Base-by-base conservation (phyloP, 495 filamentous ascomycete species). In the Daldinia grandis region DNA sequence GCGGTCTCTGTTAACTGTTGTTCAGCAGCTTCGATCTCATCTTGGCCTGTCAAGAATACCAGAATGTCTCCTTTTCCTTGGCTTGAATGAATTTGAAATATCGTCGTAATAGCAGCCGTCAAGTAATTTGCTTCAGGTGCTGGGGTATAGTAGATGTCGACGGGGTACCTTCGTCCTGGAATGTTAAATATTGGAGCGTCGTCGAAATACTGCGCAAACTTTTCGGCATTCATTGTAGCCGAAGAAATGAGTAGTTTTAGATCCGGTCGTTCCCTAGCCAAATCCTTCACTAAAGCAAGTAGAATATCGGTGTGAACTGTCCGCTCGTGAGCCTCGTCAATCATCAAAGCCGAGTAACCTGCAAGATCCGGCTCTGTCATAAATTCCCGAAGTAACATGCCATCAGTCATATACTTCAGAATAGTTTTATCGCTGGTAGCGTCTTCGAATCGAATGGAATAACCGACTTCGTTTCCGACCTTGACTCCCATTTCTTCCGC, bases 351-450 rank as follows among this genome's bases (percentile, higher is more conserved):
- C 0, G 93, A 90, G 75, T 98, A 98, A n/a, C 87, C 88, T 10
- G 89, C 85, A 10, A 98, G 80, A 61, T 93, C 91, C 0, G 96
- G 95, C 76, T 97, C 94, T 0, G 93, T 94, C 71, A 98, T 86
- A 68, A 98, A 90, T 75, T 98, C 95, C 74, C 94, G 87, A 19
- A 98, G 83, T 47, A 98, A 84, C 94, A 98, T 98, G 66, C 95
- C 95, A 76, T 99, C 95, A 2, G 95, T 99, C 93, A 97, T 97
- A 77, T 97, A 99, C 78, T 98, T 97, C 27, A 99, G 79, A 42
- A 94, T 85, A 0, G 95, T 98, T 81, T 97, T 97, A 68, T 97
- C 93, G 73, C 88, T 93, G 0, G 95, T 98, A 49, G 89, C 88
- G 78, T 99, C 93, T 74, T 99, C 95, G 75, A 98, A 99, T 60